Evolutionary conservation across 495 filamentous ascomycete genomes (phyloP), one percentile per base, ranked within the genome.

Genomic region (Podospora pseudoanserina): DNA sequence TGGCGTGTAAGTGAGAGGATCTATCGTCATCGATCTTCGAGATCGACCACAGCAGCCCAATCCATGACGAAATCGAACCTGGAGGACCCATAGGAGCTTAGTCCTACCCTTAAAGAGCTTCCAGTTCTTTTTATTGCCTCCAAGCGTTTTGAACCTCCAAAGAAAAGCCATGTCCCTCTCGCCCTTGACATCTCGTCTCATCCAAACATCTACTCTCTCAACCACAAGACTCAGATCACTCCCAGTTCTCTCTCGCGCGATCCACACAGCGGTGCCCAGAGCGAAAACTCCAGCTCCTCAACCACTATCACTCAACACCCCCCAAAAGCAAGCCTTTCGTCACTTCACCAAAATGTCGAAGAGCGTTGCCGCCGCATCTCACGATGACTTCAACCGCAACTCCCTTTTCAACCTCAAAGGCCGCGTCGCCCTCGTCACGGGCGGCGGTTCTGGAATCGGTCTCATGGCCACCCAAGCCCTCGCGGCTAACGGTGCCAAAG

Each of bases 391-490:
- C 66, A 78, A 82, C 68, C 80, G 82, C 59, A 75, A 82, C 63
- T 82, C 84, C 59, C 83, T 90, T 54, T 91, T 91, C 77, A 80
- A 83, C 54, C 82, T 88, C 56, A 84, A 86, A 68, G 87, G 82
- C 66, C 84, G 85, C 72, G 87, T 90, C 20, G 88, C 86, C 63
- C 82, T 91, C 5, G 80, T 89, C 2, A 88, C 86, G n/a, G 87
- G 86, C 68, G 78, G 70, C 57, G 78, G 78, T 5, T 89, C 84
- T 39, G 85, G 85, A 57, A 86, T 90, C 67, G 87, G 88, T 23
- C 84, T 90, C 56, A 93, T 94, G 91, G 91, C 91, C 68, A 89
- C 91, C 0, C 88, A 93, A 72, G 89, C 91, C 2, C 90, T 90
- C 70, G 89, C 92, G 0, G 80, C 85, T 28, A 94, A 93, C 75